Evolutionary conservation across 2,329 filamentous ascomycete species (phyloP), one percentile per base, ranked within the genome.

Genomic region (Aspergillus terreus): DNA sequence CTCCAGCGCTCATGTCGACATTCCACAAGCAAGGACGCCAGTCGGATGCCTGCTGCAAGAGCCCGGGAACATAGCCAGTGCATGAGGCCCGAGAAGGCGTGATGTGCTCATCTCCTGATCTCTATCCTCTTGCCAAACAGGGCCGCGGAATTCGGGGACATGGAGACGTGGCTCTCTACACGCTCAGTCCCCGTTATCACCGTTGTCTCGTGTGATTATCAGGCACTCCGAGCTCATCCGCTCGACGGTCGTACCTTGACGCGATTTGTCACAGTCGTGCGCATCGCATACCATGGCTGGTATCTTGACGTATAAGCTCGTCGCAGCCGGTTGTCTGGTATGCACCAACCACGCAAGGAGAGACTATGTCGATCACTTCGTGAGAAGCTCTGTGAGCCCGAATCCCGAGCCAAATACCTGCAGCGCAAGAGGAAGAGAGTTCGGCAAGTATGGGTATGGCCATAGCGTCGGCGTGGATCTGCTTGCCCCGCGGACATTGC

Each of bases 341-440:
- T 60, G 58, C 46, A 47, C 54, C 44, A 58, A 41, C 45, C 32
- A 57, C 43, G 56, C 51, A 55, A 58, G 56, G 53, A 52, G 49
- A 44, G 21, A 23, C 38, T 15, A 49, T 41, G 47, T 49, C 21
- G 32, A 42, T 42, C 40, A 42, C 40, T 23, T 42, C 7, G 40
- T n/a, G 15, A 7, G 21, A 33, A 40, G 46, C 25, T 47, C 21
- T 23, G 23, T 23, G 1, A 23, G 6, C n/a, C 23, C 21, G 17
- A 15, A 15, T 15, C 15, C 35, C 21, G 15, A 41, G 36, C 6
- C 21, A 41, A 25, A 25, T 47, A 19, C n/a, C 21, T 25, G 10
- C 23, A 17, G 46, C 23, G 7, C 27, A 30, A 12, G 45, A 27
- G 17, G 45, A 27, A 40, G 41, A 41, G 32, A 38, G 46, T 41